These are phyloP conservation scores for Claviceps lovelessii DNA, from an alignment of 2,329 filamentous ascomycete genomes.

Conservation along the genomic window DNA sequence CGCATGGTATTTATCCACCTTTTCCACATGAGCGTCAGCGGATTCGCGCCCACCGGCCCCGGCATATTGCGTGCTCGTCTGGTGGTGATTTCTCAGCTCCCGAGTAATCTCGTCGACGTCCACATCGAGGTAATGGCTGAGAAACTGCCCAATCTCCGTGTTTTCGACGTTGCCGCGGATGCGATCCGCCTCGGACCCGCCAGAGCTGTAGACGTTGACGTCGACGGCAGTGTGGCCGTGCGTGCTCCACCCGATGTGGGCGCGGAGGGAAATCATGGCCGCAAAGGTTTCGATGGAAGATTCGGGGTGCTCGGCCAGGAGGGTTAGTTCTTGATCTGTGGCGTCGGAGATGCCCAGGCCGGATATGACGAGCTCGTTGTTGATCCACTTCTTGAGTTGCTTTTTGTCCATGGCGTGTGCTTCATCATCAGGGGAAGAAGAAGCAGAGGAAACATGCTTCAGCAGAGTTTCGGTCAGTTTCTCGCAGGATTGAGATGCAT, in stretches of 20 bases:
- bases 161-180: slow-evolving; percentile 87
- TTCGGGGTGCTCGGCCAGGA: slow-evolving; percentile 44
- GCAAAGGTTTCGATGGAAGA: slow-evolving; percentile 49
- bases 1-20: background rate
- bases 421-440: background rate
- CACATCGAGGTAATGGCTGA: slow-evolving; percentile 64
- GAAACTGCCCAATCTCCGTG: slow-evolving; percentile 74
- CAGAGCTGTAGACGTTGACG: slow-evolving; percentile 87
- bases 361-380: slow-evolving; percentile 48
- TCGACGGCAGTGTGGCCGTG: slow-evolving; percentile 90
- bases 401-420: slow-evolving; percentile 9
- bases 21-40: background rate
- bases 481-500: slow-evolving; percentile 64
- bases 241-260: slow-evolving; percentile 85
- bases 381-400: slow-evolving; percentile 49
- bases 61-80: slow-evolving; percentile 18
- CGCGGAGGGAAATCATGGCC: slow-evolving; percentile 73
- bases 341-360: slow-evolving; percentile 68
- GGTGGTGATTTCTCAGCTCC: slow-evolving; percentile 56
- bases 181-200: slow-evolving; percentile 45
- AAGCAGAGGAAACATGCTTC: slow-evolving; percentile 35
- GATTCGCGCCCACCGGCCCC: too few relatives aligned
- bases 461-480: slow-evolving; percentile 50
- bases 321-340: slow-evolving; percentile 53
- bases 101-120: slow-evolving; percentile 66